Evolutionary conservation across 305 asterid species (phyloP).

Genomic region (Fraxinus baroniana): DNA sequence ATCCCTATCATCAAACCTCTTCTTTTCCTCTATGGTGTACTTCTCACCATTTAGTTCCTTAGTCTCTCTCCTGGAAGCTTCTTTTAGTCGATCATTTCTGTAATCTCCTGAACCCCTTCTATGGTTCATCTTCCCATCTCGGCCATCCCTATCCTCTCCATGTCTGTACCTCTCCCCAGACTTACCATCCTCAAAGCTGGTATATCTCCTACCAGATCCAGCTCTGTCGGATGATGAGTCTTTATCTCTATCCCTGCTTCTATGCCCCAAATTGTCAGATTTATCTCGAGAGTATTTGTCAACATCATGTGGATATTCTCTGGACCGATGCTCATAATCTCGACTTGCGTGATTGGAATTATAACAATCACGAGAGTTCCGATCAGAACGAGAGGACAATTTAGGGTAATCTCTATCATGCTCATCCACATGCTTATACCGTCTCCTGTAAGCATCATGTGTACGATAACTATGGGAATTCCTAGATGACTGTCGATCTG

Average conservation of each 20-base stretch:
- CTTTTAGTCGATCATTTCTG: conserved; percentile 31
- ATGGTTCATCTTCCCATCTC: conserved; percentile 45
- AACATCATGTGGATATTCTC: conserved; percentile 46
- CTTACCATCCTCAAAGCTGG: conserved; percentile 40
- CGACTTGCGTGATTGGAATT: conserved; percentile 44
- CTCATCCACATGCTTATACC: conserved; percentile 59
- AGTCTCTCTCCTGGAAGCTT: conserved; percentile 33
- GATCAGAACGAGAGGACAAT: conserved; percentile 52
- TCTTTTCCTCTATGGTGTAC: conserved; percentile 43
- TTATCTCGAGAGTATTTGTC: conserved; percentile 48
- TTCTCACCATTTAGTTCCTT: conserved; percentile 44
- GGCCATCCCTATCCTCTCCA: conserved; percentile 51
- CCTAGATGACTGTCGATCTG: conserved; percentile 64
- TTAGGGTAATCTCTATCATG: conserved; percentile 62
- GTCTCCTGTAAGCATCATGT: conserved; percentile 54
- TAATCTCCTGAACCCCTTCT: conserved; percentile 39
- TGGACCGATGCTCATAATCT: conserved; percentile 55
- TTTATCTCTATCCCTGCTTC: conserved; percentile 52
- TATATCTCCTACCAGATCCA: conserved; percentile 56
- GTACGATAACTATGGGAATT: conserved; percentile 38
- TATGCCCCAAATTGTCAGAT: conserved; percentile 48
- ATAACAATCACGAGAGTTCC: conserved; percentile 46
- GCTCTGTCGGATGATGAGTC: conserved; percentile 42
- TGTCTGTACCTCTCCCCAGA: conserved; percentile 35
- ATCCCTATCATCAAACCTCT: conserved; percentile 37